A percentile compares a stretch with the other conserved stretches of the same genome.
phyloP scores from a whole-genome alignment of 352 stramenopile species.

The Phytophthora citrophthora region DNA sequence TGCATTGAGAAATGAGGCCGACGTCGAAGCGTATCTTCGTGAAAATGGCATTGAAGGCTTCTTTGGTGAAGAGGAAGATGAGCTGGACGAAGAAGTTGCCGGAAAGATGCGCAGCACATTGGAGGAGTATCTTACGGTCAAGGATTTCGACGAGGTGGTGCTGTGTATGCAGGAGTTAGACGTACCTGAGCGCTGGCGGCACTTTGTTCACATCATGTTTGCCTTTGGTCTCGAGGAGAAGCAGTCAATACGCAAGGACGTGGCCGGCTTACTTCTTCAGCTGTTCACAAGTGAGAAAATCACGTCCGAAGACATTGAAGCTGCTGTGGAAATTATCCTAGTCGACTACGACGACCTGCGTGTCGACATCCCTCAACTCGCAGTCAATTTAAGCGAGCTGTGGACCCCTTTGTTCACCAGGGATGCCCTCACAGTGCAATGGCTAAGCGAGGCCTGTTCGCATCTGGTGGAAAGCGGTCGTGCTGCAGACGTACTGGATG shows the following conservation, averaged over 20 bases:
- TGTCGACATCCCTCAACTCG: slow-evolving; percentile 77
- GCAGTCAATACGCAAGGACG: slow-evolving; percentile 46
- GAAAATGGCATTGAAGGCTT: slow-evolving; percentile 72
- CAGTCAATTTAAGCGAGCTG: slow-evolving; percentile 61
- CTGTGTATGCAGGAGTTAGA: slow-evolving; percentile 78
- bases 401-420: slow-evolving; percentile 69
- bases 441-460: slow-evolving; percentile 52
- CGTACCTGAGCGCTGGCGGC: slow-evolving; percentile 52
- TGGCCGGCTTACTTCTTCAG: slow-evolving; percentile 50
- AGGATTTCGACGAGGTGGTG: slow-evolving; percentile 78
- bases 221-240: slow-evolving; percentile 64
- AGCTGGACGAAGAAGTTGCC: slow-evolving; percentile 67
- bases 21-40: slow-evolving; percentile 64
- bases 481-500: slow-evolving; percentile 57
- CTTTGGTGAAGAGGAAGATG: slow-evolving; percentile 66
- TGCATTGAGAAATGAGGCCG: slow-evolving; percentile 48
- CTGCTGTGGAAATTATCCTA: slow-evolving; percentile 60
- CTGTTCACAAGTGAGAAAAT: slow-evolving; percentile 54
- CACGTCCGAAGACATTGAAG: slow-evolving; percentile 54
- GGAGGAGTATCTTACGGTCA: slow-evolving; percentile 80
- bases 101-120: slow-evolving; percentile 74
- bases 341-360: slow-evolving; percentile 77
- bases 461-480: slow-evolving; percentile 50
- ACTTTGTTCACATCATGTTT: slow-evolving; percentile 69
- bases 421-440: slow-evolving; percentile 48